Evolutionary conservation across 345 rosid genomes (phyloP).

Genomic region (Eucalyptus urophylla): DNA sequence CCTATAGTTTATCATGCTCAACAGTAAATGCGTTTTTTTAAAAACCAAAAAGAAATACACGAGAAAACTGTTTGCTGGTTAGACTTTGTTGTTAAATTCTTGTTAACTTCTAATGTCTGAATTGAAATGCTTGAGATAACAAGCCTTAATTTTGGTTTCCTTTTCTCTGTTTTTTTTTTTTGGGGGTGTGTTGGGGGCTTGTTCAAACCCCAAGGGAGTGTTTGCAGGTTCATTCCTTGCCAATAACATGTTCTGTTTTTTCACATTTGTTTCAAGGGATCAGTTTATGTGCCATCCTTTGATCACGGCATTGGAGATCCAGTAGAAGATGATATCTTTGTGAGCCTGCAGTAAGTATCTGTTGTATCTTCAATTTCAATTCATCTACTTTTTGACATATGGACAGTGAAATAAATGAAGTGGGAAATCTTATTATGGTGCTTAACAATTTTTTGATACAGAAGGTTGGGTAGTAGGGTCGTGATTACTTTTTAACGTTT

Average conservation of each 20-base stretch:
- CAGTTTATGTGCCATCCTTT: slow-evolving; percentile 81
- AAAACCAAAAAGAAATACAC: neutral
- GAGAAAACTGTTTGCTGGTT: neutral
- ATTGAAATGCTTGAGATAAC: neutral
- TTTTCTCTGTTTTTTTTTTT: neutral
- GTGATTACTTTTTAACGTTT: neutral
- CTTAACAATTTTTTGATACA: neutral
- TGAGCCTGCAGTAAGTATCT: slow-evolving; percentile 69
- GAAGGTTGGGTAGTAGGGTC: neutral
- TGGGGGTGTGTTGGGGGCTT: rapidly evolving
- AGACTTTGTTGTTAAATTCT: neutral
- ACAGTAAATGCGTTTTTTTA: neutral
- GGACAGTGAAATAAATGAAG: neutral
- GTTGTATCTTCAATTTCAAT: neutral
- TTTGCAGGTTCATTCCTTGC: neutral
- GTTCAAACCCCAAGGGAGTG: neutral
- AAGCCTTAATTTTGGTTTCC: neutral
- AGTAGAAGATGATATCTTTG: slow-evolving; percentile 76
- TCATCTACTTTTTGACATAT: neutral
- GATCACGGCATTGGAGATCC: slow-evolving; percentile 97
- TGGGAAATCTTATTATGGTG: neutral
- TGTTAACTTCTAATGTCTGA: neutral
- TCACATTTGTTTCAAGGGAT: slow-evolving; percentile 31
- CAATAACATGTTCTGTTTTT: neutral
- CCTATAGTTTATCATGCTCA: neutral